These are phyloP conservation scores for Catunica adiposa DNA, from an alignment of 2,329 filamentous ascomycete species.

Conservation along the genomic window DNA sequence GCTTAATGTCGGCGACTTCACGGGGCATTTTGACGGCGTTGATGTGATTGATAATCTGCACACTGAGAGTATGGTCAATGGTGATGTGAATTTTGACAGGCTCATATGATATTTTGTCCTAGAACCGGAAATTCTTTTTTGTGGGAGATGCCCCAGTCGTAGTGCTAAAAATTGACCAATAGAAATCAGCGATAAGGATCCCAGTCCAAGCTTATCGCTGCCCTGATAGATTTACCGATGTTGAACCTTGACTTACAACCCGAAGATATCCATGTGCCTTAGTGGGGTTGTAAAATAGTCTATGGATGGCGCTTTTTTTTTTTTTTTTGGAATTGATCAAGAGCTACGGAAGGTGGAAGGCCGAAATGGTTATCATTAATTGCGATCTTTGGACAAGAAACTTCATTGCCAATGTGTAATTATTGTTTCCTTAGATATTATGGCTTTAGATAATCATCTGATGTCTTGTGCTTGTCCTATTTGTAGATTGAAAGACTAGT, in stretches of 20 bases:
- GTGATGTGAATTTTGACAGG: constrained; percentile 14
- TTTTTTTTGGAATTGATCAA: no score
- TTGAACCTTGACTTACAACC: not conserved
- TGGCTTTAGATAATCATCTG: no score
- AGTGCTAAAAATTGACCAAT: constrained; percentile 12
- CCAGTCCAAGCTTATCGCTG: constrained; percentile 12
- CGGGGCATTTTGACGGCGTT: constrained; percentile 65
- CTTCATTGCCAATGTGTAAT: no score
- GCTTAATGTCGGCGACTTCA: constrained; percentile 97
- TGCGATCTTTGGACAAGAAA: no score
- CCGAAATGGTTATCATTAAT: no score
- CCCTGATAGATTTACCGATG: constrained; percentile 10
- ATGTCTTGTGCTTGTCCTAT: no score
- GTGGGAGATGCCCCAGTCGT: constrained; percentile 14
- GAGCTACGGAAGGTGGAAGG: no score
- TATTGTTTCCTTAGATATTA: no score
- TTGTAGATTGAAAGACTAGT: no score
- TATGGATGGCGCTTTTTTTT: not conserved
- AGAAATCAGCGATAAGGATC: not conserved
- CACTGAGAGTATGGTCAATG: constrained; percentile 14
- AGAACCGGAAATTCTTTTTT: constrained; percentile 12
- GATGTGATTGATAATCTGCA: constrained; percentile 15
- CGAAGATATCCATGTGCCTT: not conserved
- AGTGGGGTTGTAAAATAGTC: not conserved
- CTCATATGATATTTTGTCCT: constrained; percentile 13